Conservation (phyloP, 805 yeast species). For the Teunomyces kruisii region DNA sequence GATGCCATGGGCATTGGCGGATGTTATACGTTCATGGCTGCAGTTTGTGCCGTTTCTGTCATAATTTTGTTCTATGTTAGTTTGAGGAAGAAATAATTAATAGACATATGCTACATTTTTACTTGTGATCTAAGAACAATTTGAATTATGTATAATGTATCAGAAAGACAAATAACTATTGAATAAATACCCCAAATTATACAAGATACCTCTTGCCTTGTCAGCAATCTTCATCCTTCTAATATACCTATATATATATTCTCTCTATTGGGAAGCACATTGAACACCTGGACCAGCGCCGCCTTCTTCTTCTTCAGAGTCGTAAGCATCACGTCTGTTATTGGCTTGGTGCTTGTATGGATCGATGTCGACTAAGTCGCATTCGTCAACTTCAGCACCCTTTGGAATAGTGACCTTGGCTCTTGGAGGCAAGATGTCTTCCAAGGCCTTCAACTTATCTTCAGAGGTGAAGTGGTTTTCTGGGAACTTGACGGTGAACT, state of each 20-base stretch:
- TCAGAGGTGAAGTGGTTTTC: slow-evolving; percentile 67
- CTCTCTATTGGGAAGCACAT: slow-evolving; percentile 84
- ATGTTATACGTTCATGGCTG: slow-evolving; percentile 70
- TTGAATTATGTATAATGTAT: neutral
- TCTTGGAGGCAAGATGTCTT: slow-evolving; percentile 78
- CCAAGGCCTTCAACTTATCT: slow-evolving; percentile 71
- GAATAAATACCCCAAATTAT: slow-evolving; percentile 7
- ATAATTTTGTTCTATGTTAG: neutral
- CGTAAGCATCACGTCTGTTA: slow-evolving; percentile 43
- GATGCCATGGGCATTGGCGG: slow-evolving; percentile 66
- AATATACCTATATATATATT: neutral
- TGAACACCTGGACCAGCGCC: slow-evolving; percentile 73
- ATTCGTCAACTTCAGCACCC: slow-evolving; percentile 78
- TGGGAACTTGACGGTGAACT: slow-evolving; percentile 91
- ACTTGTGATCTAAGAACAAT: no score
- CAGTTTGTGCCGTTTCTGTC: slow-evolving; percentile 27
- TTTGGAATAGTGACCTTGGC: slow-evolving; percentile 58
- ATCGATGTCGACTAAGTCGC: slow-evolving; percentile 66
- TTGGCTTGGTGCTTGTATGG: slow-evolving; percentile 55
- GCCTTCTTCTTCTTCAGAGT: slow-evolving; percentile 47
- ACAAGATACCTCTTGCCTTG: neutral
- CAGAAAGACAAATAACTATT: slow-evolving; percentile 3
- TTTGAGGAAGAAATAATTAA: neutral
- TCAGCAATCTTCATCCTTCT: slow-evolving; percentile 1
- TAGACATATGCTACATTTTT: no score